These are phyloP conservation scores for Aquanectria penicillioides DNA, from an alignment of 2,329 filamentous ascomycete species.

Conservation along the genomic window DNA sequence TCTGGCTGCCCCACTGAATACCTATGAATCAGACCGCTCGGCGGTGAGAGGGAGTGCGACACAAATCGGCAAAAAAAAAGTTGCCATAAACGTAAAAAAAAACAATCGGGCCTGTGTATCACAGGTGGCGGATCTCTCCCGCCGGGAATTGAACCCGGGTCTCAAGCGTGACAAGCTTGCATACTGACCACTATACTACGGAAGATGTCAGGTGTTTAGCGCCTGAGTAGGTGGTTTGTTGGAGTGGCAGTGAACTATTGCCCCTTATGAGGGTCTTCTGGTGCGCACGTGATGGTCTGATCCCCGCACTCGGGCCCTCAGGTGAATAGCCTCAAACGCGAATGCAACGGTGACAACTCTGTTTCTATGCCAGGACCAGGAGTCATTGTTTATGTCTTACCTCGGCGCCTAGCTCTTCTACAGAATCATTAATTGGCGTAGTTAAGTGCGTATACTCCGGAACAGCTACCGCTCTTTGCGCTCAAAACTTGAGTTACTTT, in stretches of 20 bases:
- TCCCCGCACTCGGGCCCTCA: neutral
- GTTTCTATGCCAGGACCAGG: too few species aligned
- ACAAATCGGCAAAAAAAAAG: neutral
- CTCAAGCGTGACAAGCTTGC: conserved; percentile 23
- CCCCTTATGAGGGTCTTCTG: neutral
- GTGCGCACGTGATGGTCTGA: neutral
- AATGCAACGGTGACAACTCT: too few species aligned
- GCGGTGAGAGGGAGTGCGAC: too few species aligned
- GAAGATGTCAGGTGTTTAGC: conserved; percentile 20
- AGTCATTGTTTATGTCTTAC: too few species aligned
- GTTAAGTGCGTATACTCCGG: too few species aligned
- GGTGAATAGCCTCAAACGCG: too few species aligned
- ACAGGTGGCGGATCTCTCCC: conserved; percentile 23
- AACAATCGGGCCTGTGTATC: neutral
- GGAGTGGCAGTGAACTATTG: neutral
- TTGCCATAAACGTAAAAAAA: neutral
- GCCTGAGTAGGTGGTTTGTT: conserved; percentile 19
- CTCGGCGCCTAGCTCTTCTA: too few species aligned
- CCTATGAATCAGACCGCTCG: too few species aligned
- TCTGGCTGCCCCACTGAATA: too few species aligned
- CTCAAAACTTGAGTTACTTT: neutral
- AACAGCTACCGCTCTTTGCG: neutral
- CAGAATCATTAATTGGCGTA: too few species aligned
- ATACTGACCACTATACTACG: conserved; percentile 27
- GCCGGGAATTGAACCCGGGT: conserved; percentile 25